Evolutionary conservation across 1,139 yeast genomes (phyloP).

Genomic region (Sugiyamaella japonica): DNA sequence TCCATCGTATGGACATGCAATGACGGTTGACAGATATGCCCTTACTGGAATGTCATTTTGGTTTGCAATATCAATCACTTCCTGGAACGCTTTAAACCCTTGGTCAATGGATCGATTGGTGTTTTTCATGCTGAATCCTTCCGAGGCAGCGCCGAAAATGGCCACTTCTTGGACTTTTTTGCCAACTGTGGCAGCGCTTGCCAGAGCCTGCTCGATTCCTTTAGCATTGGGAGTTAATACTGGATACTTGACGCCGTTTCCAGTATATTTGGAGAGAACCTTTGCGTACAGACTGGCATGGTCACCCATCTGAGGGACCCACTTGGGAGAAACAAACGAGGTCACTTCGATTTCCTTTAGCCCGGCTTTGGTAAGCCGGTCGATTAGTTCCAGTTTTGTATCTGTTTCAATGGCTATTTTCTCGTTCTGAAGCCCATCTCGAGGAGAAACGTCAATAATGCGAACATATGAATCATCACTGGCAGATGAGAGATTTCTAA

Average conservation of each 20-base stretch:
- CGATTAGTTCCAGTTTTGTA: slow-evolving; percentile 37
- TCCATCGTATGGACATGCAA: slow-evolving; percentile 43
- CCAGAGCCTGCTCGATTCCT: slow-evolving; percentile 38
- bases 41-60: slow-evolving; percentile 34
- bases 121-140: slow-evolving; percentile 39
- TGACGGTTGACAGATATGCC: slow-evolving; percentile 41
- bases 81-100: slow-evolving; percentile 34
- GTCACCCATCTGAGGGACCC: slow-evolving; percentile 43
- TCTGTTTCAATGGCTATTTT: slow-evolving; percentile 36
- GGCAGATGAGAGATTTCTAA: slow-evolving; percentile 3
- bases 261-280: slow-evolving; percentile 27
- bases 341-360: slow-evolving; percentile 38
- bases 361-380: slow-evolving; percentile 37
- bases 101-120: slow-evolving; percentile 39
- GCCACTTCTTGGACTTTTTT: slow-evolving; percentile 36
- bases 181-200: slow-evolving; percentile 27
- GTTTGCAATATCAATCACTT: slow-evolving; percentile 35
- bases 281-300: slow-evolving; percentile 27
- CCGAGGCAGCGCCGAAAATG: slow-evolving; percentile 41
- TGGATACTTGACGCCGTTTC: slow-evolving; percentile 35
- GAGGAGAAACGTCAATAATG: slow-evolving; percentile 41
- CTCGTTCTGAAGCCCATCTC: slow-evolving; percentile 43
- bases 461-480: slow-evolving; percentile 22
- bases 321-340: slow-evolving; percentile 43
- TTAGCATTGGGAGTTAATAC: slow-evolving; percentile 39